Evolutionary conservation across 371 early-diverging fungal species (phyloP).

Genomic region (Encephalitozoon cuniculi): DNA sequence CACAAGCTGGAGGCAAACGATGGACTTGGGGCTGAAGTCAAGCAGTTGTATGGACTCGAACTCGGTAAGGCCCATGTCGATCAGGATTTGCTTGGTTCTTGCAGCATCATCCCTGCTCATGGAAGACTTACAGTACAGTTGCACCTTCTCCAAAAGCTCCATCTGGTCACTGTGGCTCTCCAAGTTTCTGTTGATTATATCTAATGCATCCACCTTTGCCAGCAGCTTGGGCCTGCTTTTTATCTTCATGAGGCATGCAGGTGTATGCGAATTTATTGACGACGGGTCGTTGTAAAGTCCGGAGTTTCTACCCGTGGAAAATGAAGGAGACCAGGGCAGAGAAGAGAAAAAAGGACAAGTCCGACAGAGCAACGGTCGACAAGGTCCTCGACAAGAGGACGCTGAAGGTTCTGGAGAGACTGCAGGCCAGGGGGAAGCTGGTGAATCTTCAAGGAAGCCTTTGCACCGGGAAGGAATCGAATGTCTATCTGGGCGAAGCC

Average conservation of each 20-base stretch:
- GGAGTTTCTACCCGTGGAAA: background rate
- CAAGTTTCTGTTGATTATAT: background rate
- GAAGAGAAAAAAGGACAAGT: conserved; percentile 67
- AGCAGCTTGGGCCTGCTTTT: background rate
- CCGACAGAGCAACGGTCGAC: conserved; percentile 89
- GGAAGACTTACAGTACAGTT: background rate
- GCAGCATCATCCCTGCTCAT: background rate
- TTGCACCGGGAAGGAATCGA: conserved; percentile 86
- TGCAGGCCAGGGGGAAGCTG: conserved; percentile 76
- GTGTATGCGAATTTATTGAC: background rate
- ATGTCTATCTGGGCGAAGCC: conserved; percentile 46
- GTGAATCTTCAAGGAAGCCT: conserved; percentile 88
- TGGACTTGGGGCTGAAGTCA: conserved; percentile 45
- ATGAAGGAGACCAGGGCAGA: conserved; percentile 49
- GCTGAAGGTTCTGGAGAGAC: conserved; percentile 82
- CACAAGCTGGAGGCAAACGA: conserved; percentile 55
- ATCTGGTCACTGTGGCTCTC: background rate
- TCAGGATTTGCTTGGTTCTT: conserved; percentile 22
- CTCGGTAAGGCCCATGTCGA: conserved; percentile 19
- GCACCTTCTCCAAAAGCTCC: background rate
- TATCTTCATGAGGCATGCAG: background rate
- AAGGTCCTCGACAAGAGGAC: conserved; percentile 94
- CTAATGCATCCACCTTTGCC: background rate
- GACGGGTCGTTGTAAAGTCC: background rate
- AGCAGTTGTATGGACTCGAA: conserved; percentile 59